Conservation (phyloP, 73 alveolate genomes). For the Tetrahymena malaccensis region DNA sequence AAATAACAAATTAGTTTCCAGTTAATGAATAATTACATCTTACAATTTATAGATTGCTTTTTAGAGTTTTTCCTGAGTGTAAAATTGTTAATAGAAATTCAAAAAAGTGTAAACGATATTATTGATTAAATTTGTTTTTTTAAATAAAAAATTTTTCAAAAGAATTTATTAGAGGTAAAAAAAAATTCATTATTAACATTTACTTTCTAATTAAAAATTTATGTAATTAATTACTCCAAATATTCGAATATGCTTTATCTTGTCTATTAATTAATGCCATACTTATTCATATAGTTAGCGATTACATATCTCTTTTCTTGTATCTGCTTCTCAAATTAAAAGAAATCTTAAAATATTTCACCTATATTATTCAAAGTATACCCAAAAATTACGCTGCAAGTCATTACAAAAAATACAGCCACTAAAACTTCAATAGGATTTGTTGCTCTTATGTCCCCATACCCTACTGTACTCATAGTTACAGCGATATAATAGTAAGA, state of each 20-base stretch:
- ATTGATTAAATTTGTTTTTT: too few species aligned
- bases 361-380: constrained; percentile 16
- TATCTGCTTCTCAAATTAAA: constrained; percentile 4
- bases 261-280: constrained; percentile 1
- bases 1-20: neutral
- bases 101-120: neutral
- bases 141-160: too few species aligned
- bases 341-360: constrained; percentile 3
- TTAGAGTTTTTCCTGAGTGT: neutral
- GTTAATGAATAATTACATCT: neutral
- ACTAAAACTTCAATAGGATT: constrained; percentile 6
- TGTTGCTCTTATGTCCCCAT: constrained; percentile 18
- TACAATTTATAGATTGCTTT: neutral
- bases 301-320: constrained; percentile 14
- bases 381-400: constrained; percentile 18
- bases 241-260: constrained; percentile 2
- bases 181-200: neutral
- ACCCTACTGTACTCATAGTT: constrained; percentile 31
- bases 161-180: neutral
- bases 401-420: constrained; percentile 6
- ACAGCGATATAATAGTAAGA: constrained; percentile 27
- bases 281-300: constrained; percentile 27
- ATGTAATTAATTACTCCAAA: neutral
- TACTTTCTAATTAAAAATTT: neutral
- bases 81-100: neutral